A percentile compares a stretch with the other conserved stretches of the same genome.
Evolutionary conservation across 148 eudicot genomes (phyloP).

Genomic region (Suaeda aralocaspica): DNA sequence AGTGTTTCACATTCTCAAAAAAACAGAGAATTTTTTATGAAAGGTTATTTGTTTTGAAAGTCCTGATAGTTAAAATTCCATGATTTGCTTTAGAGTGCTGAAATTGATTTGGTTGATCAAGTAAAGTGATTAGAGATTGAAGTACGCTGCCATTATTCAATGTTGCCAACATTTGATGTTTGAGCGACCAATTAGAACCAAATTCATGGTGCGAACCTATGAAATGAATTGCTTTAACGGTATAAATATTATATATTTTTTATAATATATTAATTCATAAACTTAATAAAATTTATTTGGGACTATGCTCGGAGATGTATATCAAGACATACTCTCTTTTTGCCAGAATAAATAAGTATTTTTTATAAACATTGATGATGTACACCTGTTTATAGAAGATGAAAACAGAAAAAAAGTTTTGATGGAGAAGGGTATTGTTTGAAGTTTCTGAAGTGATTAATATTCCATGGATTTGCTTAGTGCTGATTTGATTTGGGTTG

Average conservation of each 20-base stretch:
- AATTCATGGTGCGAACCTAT: too few species aligned
- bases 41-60: constrained; percentile 38
- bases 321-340: too few species aligned
- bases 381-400: too few species aligned
- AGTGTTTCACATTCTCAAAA: constrained; percentile 44
- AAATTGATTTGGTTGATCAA: constrained; percentile 52
- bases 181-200: too few species aligned
- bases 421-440: constrained; percentile 38
- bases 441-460: constrained; percentile 40
- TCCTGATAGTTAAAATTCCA: constrained; percentile 41
- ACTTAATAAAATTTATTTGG: too few species aligned
- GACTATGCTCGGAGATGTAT: too few species aligned
- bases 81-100: constrained; percentile 57
- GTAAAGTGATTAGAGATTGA: constrained; percentile 33
- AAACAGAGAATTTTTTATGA: constrained; percentile 42
- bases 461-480: constrained; percentile 56
- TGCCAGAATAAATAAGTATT: too few species aligned
- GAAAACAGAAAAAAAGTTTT: constrained; percentile 48
- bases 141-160: constrained; percentile 25
- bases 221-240: too few species aligned
- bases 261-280: too few species aligned
- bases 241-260: too few species aligned
- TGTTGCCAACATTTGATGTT: too few species aligned
- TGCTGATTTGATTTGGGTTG: constrained; percentile 51
- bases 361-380: too few species aligned